Conservation (phyloP, 441 rosid species). For the Pelargonium fulgidum region DNA sequence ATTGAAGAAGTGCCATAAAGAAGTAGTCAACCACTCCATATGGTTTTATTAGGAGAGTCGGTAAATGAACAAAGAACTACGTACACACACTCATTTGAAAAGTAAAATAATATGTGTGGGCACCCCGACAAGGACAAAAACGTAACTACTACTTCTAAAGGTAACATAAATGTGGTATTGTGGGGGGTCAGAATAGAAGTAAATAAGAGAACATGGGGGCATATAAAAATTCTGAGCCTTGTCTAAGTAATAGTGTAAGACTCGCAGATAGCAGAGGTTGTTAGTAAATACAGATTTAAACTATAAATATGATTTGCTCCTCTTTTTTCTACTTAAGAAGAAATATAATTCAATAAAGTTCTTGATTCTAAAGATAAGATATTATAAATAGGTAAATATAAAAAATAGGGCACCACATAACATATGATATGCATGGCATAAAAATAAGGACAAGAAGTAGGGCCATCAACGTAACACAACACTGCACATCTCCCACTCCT, state of each 20-base stretch:
- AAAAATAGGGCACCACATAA: background rate
- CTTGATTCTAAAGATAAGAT: background rate
- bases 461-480: background rate
- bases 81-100: too few species aligned
- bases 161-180: background rate
- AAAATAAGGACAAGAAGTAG: background rate
- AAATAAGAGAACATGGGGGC: background rate
- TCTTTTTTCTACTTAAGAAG: background rate
- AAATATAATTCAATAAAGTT: background rate
- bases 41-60: background rate
- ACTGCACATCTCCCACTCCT: background rate
- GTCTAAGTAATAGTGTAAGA: background rate
- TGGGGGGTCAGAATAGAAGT: background rate
- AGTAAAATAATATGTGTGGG: background rate
- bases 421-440: conserved; percentile 4
- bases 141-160: background rate
- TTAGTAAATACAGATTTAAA: background rate
- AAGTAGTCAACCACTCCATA: background rate
- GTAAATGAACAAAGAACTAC: background rate
- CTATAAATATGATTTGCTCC: background rate
- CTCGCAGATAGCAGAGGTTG: background rate
- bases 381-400: background rate
- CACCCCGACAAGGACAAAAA: background rate
- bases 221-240: background rate
- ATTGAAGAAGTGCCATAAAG: background rate